Evolutionary conservation across 495 filamentous ascomycete genomes (phyloP).

Genomic region (Parmelia sp.): DNA sequence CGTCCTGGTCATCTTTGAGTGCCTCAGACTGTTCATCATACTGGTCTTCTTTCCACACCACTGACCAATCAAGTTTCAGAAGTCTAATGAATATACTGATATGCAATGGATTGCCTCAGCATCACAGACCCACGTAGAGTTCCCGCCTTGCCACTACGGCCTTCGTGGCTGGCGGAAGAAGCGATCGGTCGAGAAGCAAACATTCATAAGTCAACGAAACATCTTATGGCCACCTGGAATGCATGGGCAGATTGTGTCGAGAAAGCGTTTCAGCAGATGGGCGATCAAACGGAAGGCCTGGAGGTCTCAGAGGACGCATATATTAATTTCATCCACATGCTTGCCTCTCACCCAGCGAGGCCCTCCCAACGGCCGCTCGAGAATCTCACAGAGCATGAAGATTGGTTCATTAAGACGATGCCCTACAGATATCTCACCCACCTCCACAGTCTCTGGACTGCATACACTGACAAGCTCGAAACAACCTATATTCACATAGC

Average conservation of each 20-base stretch:
- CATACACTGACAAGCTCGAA: conserved; percentile 9
- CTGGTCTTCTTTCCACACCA: background rate
- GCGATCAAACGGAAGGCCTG: conserved; percentile 1
- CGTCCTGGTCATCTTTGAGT: background rate
- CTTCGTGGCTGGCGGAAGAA: conserved; percentile 2
- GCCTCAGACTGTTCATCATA: no score
- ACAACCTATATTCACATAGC: conserved; percentile 5
- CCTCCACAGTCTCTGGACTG: conserved; percentile 3
- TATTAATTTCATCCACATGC: conserved; percentile 5
- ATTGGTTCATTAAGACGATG: background rate
- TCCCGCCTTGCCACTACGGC: conserved; percentile 4
- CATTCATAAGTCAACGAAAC: background rate
- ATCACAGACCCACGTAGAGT: conserved; percentile 4
- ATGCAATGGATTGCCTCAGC: background rate
- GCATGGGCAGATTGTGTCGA: conserved; percentile 9
- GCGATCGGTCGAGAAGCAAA: background rate
- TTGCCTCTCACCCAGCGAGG: conserved; percentile 11
- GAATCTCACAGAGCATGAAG: background rate
- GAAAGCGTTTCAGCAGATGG: conserved; percentile 8
- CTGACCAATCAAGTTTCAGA: background rate
- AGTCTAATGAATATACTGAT: background rate
- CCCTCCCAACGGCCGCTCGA: background rate
- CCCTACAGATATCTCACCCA: background rate
- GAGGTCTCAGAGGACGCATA: conserved; percentile 3
- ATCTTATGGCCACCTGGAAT: background rate